Evolutionary conservation across 306 rosid species (phyloP).

Genomic region (Vachellia collinsii): DNA sequence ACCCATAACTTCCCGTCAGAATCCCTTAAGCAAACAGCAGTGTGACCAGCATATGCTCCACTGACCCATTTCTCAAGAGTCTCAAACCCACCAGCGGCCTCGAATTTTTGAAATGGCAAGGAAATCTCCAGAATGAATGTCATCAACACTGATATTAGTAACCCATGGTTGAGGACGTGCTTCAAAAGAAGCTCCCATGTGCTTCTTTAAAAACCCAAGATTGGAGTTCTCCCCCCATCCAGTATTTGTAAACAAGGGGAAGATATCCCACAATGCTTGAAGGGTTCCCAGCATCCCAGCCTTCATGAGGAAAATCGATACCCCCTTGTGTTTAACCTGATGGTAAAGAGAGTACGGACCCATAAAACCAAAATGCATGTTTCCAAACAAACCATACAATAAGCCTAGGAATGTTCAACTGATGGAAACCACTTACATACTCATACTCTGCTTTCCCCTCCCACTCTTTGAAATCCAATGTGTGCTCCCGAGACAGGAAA

Average conservation of each 20-base stretch:
- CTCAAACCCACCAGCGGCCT: constrained; percentile 97
- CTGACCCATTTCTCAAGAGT: constrained; percentile 95
- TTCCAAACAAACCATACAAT: not conserved
- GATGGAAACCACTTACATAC: constrained; percentile 68
- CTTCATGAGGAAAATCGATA: constrained; percentile 91
- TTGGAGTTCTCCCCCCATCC: constrained; percentile 94
- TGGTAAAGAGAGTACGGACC: constrained; percentile 39
- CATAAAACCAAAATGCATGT: constrained; percentile 15
- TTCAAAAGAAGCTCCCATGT: constrained; percentile 82
- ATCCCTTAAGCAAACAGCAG: constrained; percentile 93
- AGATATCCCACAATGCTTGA: constrained; percentile 80
- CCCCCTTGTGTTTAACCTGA: constrained; percentile 82
- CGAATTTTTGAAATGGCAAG: constrained; percentile 94
- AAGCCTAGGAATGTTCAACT: constrained; percentile 11
- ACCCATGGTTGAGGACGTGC: constrained; percentile 85
- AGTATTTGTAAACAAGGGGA: constrained; percentile 81
- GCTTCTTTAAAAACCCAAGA: constrained; percentile 75
- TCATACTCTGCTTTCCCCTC: constrained; percentile 84
- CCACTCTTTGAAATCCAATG: constrained; percentile 82
- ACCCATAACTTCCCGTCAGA: constrained; percentile 93
- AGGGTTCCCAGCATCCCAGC: constrained; percentile 93
- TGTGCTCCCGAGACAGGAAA: constrained; percentile 85
- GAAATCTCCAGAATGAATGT: constrained; percentile 96
- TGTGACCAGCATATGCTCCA: constrained; percentile 94
- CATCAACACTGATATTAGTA: constrained; percentile 68